Conservation (phyloP, 495 filamentous ascomycete species). For the Jackrogersella minutella region DNA sequence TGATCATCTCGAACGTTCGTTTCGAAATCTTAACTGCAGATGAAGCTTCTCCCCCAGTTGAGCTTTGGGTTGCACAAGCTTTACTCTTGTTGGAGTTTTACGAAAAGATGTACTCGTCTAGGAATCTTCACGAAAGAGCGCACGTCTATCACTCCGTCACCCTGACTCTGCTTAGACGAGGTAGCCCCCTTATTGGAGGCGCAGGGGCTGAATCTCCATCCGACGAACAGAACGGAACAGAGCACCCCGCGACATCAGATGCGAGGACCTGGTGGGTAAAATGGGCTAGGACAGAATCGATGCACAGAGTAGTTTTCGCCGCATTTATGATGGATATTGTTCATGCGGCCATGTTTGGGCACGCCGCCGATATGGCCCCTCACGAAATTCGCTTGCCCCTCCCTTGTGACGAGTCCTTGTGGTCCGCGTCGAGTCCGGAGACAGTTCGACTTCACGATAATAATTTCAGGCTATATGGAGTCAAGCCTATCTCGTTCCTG, state of each 20-base stretch:
- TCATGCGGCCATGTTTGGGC: conserved; percentile 97
- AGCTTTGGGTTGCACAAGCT: conserved; percentile 94
- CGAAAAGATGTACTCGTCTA: conserved; percentile 94
- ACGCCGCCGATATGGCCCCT: conserved; percentile 94
- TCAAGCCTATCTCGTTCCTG: conserved; percentile 84
- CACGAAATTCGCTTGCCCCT: conserved; percentile 94
- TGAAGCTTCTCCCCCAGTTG: conserved; percentile 88
- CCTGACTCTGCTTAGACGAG: conserved; percentile 88
- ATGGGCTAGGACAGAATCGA: conserved; percentile 95
- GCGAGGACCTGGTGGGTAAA: conserved; percentile 91
- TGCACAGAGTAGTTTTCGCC: conserved; percentile 88
- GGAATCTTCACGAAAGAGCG: conserved; percentile 88
- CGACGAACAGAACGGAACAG: conserved; percentile 68
- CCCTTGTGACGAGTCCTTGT: conserved; percentile 92
- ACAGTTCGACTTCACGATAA: conserved; percentile 86
- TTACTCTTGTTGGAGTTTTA: conserved; percentile 89
- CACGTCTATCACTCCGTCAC: conserved; percentile 98
- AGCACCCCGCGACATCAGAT: conserved; percentile 53
- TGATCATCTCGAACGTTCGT: conserved; percentile 83
- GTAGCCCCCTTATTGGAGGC: conserved; percentile 88
- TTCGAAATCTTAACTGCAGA: conserved; percentile 87
- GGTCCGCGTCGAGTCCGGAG: conserved; percentile 87
- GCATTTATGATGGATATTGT: conserved; percentile 95
- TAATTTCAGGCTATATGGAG: conserved; percentile 81
- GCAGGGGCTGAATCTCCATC: conserved; percentile 90